Conservation (phyloP, 352 stramenopile genomes). For the Globisporangium emineosum region DNA sequence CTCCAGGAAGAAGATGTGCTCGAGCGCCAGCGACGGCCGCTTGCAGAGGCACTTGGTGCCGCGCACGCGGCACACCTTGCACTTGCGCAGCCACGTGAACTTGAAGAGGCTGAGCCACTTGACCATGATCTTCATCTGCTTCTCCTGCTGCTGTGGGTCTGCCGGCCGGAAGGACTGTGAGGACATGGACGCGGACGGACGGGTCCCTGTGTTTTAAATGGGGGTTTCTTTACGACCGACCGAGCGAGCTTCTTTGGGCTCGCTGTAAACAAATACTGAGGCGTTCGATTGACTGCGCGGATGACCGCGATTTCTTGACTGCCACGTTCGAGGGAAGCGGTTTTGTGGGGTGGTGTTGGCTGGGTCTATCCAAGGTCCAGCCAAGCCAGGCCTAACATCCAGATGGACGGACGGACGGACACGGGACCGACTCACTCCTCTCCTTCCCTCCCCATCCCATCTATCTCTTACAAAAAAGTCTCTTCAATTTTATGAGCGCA, state of each 20-base stretch:
- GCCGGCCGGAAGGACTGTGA: not conserved
- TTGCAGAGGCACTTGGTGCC: slow-evolving; percentile 67
- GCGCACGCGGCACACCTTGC: slow-evolving; percentile 56
- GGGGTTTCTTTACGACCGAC: not conserved
- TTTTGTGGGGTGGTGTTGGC: not conserved
- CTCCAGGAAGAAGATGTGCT: slow-evolving; percentile 82
- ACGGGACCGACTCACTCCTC: slow-evolving; percentile 1
- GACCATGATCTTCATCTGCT: slow-evolving; percentile 49
- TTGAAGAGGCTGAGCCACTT: slow-evolving; percentile 61
- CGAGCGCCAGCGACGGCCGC: slow-evolving; percentile 63
- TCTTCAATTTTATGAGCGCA: slow-evolving; percentile 2
- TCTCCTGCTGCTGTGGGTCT: not conserved
- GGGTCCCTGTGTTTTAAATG: not conserved
- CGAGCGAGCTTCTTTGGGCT: not conserved
- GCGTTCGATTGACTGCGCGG: not conserved
- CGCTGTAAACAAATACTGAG: no score
- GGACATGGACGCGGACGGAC: not conserved
- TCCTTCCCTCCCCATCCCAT: not conserved
- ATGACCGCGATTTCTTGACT: not conserved
- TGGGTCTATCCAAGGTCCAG: not conserved
- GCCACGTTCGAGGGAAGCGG: not conserved
- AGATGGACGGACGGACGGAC: slow-evolving; percentile 5
- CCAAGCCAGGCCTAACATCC: not conserved
- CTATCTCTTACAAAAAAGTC: not conserved
- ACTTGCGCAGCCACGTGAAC: slow-evolving; percentile 66